Conservation (phyloP, 2,329 filamentous ascomycete genomes). For the Decorospora gaudefroyi region DNA sequence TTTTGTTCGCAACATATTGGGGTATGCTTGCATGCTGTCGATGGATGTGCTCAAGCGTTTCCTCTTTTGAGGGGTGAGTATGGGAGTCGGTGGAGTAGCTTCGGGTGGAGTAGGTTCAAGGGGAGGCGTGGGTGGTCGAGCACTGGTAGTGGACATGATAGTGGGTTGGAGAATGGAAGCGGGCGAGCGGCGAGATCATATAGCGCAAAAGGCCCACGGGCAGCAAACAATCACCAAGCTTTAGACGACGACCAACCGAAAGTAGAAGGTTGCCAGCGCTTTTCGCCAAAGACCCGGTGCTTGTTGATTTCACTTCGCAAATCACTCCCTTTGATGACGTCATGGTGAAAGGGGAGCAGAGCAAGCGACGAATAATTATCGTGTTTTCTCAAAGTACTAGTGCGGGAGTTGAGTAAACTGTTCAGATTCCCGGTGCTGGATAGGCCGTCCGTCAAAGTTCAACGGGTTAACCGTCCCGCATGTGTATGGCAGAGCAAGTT, state of each 20-base stretch:
- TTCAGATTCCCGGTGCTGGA: no score
- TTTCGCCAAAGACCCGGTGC: background rate
- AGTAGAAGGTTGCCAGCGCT: background rate
- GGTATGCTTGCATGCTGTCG: background rate
- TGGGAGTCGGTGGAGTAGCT: background rate
- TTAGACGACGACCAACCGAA: background rate
- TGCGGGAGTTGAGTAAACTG: no score
- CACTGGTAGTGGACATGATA: background rate
- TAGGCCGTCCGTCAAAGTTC: no score
- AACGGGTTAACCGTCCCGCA: no score
- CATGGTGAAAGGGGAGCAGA: constrained; percentile 1
- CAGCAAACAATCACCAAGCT: background rate
- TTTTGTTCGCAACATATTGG: background rate
- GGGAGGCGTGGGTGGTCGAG: background rate
- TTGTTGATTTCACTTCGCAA: background rate
- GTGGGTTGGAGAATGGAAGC: background rate
- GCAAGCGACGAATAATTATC: background rate
- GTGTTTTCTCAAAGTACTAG: background rate
- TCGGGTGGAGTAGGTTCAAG: background rate
- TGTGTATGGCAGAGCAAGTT: no score
- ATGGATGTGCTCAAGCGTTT: background rate
- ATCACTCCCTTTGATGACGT: background rate
- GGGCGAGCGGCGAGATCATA: no score
- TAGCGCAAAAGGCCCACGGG: background rate
- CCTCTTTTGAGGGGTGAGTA: background rate